phyloP scores from a whole-genome alignment of 1,139 yeast genomes.

The Candida gigantensis region DNA sequence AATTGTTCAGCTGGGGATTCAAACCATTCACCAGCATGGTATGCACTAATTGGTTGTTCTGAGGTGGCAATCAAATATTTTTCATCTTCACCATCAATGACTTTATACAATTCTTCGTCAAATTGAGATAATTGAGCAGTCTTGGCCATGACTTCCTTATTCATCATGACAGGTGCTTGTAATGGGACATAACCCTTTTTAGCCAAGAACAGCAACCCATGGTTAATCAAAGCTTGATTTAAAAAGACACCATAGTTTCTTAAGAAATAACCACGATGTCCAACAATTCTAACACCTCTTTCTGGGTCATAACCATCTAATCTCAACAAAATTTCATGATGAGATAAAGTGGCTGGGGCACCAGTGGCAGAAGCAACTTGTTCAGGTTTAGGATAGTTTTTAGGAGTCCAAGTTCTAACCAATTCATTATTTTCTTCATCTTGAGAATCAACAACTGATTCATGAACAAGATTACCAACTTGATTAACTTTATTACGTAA shows the following conservation, averaged over 20 bases:
- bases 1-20: slow-evolving; percentile 96
- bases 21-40: slow-evolving; percentile 98
- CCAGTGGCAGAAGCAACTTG: slow-evolving; percentile 73
- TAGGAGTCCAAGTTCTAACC: slow-evolving; percentile 86
- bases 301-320: slow-evolving; percentile 98
- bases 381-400: slow-evolving; percentile 53
- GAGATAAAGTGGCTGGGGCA: slow-evolving; percentile 79
- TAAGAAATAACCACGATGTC: slow-evolving; percentile 97
- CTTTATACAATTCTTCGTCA: slow-evolving; percentile 97
- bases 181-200: slow-evolving; percentile 81
- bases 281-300: slow-evolving; percentile 96
- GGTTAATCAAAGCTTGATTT: slow-evolving; percentile 96
- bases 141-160: slow-evolving; percentile 98
- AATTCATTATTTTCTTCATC: slow-evolving; percentile 91
- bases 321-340: slow-evolving; percentile 91
- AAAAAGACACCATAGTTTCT: slow-evolving; percentile 94
- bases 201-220: slow-evolving; percentile 84
- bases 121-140: slow-evolving; percentile 98
- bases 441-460: slow-evolving; percentile 80
- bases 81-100: slow-evolving; percentile 95
- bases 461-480: slow-evolving; percentile 93
- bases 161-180: slow-evolving; percentile 99
- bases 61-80: slow-evolving; percentile 97
- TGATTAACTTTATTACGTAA: slow-evolving; percentile 80
- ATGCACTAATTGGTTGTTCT: slow-evolving; percentile 98